These are phyloP conservation scores for Candida freyschussii DNA, from an alignment of 1,139 yeast genomes.

Conservation along the genomic window DNA sequence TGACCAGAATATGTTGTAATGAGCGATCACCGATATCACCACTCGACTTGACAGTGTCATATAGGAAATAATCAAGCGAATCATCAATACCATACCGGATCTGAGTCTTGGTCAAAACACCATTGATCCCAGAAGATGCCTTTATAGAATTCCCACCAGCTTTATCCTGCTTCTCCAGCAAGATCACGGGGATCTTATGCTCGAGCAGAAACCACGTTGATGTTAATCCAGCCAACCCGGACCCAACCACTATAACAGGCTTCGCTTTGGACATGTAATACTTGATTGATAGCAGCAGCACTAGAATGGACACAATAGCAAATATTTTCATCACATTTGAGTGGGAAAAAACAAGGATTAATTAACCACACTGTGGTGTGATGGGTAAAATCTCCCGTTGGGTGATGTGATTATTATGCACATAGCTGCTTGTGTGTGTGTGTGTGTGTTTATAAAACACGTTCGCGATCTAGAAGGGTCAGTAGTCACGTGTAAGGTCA, in stretches of 20 bases:
- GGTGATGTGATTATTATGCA: no score
- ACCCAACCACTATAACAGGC: slow-evolving; percentile 63
- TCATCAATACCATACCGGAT: slow-evolving; percentile 45
- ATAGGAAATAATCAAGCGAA: slow-evolving; percentile 51
- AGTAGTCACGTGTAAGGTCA: no score
- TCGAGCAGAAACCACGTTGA: slow-evolving; percentile 64
- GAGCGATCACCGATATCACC: slow-evolving; percentile 55
- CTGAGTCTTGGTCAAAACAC: slow-evolving; percentile 64
- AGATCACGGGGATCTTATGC: slow-evolving; percentile 48
- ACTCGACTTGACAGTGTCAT: slow-evolving; percentile 66
- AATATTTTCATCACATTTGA: no score
- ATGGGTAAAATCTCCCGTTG: no score
- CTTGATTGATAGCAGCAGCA: no score
- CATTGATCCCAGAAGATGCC: slow-evolving; percentile 82
- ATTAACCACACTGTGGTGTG: no score
- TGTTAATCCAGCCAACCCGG: slow-evolving; percentile 78
- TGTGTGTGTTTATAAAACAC: no score
- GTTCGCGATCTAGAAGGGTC: no score
- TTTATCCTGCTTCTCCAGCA: slow-evolving; percentile 59
- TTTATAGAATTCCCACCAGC: slow-evolving; percentile 77
- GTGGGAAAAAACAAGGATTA: no score
- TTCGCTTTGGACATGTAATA: no score
- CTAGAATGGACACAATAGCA: no score
- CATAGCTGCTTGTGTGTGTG: no score
- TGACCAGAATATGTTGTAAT: slow-evolving; percentile 36